A percentile compares a stretch with the other conserved stretches of the same genome.
These are phyloP conservation scores for Chloris gayana DNA, from an alignment of 176 grass and related monocot species.

Conservation along the genomic window DNA sequence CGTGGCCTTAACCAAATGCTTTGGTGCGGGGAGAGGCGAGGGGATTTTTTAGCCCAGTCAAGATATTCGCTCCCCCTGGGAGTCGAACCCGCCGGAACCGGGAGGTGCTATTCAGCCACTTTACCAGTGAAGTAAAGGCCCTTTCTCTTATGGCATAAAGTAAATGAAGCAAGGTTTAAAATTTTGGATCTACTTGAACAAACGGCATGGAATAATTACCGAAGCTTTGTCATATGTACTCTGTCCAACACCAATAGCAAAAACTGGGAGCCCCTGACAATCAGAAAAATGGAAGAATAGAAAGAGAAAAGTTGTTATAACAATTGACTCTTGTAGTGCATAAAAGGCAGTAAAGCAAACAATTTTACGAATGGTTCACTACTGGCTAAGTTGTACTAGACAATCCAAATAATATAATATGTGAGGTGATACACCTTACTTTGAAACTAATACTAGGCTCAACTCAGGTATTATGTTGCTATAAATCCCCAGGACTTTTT, in stretches of 20 bases:
- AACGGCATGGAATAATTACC: constrained; percentile 56
- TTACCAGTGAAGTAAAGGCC: too few species aligned
- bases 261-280: constrained; percentile 80
- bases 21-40: too few species aligned
- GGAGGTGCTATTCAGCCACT: too few species aligned
- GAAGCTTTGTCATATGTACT: constrained; percentile 92
- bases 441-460: constrained; percentile 1
- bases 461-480: not conserved
- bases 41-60: too few species aligned
- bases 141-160: too few species aligned
- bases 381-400: not conserved
- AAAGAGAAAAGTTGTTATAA: constrained; percentile 9
- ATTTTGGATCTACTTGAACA: constrained; percentile 24
- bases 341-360: not conserved
- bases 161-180: constrained; percentile 12
- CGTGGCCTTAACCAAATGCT: too few species aligned
- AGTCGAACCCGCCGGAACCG: too few species aligned
- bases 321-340: not conserved
- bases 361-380: not conserved
- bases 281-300: constrained; percentile 2
- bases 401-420: not conserved
- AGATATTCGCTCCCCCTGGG: too few species aligned
- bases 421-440: not conserved
- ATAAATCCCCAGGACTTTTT: not conserved
- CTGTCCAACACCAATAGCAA: constrained; percentile 82